Evolutionary conservation across 2,329 filamentous ascomycete species (phyloP), one percentile per base, ranked within the genome.

Genomic region (Uncinocarpus reesii): DNA sequence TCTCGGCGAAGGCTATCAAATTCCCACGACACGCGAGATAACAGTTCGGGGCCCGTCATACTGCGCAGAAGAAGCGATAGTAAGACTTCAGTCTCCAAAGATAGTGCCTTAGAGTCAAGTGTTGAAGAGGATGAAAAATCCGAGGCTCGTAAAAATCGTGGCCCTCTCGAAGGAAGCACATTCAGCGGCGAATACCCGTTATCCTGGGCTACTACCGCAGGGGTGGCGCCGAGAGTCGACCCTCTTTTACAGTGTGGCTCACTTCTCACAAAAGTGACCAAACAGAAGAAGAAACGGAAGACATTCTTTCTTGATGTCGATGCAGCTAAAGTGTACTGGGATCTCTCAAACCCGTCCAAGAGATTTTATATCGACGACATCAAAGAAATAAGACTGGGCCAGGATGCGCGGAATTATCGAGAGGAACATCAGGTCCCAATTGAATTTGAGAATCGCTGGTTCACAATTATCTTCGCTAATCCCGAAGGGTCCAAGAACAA

Each of bases 291-390:
- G 56, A 80, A 82, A 54, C 71, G 76, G 47, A 87, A 92, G 62
- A 77, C 76, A 21, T 80, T 95, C 57, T 79, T 83, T 45, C 79
- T 96, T 20, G 87, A 96, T 58, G 76, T 84, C 20, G 84, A 90
- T 59, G 78, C 84, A 1, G 89, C 85, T 52, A 92, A 88, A 65
- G 85, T 98, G 20, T 84, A 77, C 21, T 96, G 90, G 90, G 85
- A 94, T 64, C 77, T 80, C 40, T 79, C 76, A 7, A 81, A 86
- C 29, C 81, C 84, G 1, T 78, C 80, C 20, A 96, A 95, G 64
- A 81, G 80, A 46, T 84, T 98, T 55, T 93, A 94, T 64, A 86
- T 98, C 53, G 92, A 98, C 60, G 88, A 96, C 63, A 90, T 98
- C 59, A 84, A 86, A 60, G 88, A 95, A 60, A 88, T 96, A 41